These are phyloP conservation scores for Oryza glumipatula DNA, from an alignment of 176 grass and related monocot genomes.

Conservation along the genomic window DNA sequence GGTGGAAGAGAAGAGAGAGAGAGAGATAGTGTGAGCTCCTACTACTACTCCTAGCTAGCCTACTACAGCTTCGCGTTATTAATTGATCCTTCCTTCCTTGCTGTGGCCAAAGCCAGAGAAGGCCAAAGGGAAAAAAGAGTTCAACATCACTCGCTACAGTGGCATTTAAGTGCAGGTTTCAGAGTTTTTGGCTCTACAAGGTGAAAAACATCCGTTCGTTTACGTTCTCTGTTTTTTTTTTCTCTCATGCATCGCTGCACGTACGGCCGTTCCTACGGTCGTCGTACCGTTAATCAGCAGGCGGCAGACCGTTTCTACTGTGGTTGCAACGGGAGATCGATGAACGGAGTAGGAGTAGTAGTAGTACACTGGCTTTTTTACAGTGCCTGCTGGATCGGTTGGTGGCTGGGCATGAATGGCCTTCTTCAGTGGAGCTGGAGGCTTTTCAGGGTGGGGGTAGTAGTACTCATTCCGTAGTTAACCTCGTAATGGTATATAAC, in stretches of 20 bases:
- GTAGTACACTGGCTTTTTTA: background rate
- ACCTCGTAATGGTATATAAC: too few species aligned
- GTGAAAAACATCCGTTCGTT: background rate
- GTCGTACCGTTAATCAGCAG: constrained; percentile 12
- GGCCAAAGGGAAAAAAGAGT: background rate
- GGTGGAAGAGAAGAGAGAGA: background rate
- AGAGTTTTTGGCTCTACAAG: constrained; percentile 13
- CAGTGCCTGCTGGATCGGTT: background rate
- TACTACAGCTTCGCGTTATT: background rate
- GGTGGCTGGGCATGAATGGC: constrained; percentile 26
- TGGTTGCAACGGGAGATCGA: background rate
- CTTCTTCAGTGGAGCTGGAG: background rate
- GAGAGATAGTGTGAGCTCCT: too few species aligned
- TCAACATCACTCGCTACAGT: background rate
- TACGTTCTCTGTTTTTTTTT: background rate
- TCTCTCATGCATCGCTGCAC: background rate
- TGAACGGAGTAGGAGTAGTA: background rate
- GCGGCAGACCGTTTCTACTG: constrained; percentile 7
- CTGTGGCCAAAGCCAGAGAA: background rate
- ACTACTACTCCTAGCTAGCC: background rate
- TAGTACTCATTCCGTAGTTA: too few species aligned
- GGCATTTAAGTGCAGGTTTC: background rate
- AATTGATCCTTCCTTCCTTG: background rate
- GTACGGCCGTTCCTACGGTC: background rate
- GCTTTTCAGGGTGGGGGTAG: background rate